A percentile compares a stretch with the other conserved stretches of the same genome.
phyloP scores from a whole-genome alignment of 2,329 filamentous ascomycete species.

The Xylariaceae sp. region DNA sequence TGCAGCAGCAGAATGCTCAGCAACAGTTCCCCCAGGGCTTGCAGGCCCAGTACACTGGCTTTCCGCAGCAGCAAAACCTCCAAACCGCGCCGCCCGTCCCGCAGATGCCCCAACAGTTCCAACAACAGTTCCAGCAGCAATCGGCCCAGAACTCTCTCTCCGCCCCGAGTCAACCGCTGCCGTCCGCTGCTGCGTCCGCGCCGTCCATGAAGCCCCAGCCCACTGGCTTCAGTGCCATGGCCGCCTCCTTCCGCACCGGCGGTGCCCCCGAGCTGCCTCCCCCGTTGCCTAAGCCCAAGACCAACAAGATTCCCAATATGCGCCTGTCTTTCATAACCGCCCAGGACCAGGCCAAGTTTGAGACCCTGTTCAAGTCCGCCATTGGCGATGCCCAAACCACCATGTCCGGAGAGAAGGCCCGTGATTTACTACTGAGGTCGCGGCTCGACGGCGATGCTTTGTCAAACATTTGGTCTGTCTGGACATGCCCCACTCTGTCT shows the following conservation, averaged over 20 bases:
- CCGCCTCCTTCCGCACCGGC: slow-evolving; percentile 61
- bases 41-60: slow-evolving; percentile 50
- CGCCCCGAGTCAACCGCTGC: slow-evolving; percentile 46
- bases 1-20: slow-evolving; percentile 29
- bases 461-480: slow-evolving; percentile 81
- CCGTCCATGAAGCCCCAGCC: slow-evolving; percentile 58
- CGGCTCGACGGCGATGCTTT: slow-evolving; percentile 83
- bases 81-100: slow-evolving; percentile 60
- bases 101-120: slow-evolving; percentile 58
- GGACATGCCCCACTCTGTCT: neutral
- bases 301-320: slow-evolving; percentile 86
- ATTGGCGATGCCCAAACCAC: slow-evolving; percentile 80
- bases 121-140: slow-evolving; percentile 55
- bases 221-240: slow-evolving; percentile 65
- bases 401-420: slow-evolving; percentile 88
- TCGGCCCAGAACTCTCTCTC: slow-evolving; percentile 46
- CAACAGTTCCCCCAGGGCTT: slow-evolving; percentile 38
- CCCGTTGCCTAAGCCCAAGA: slow-evolving; percentile 48
- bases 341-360: slow-evolving; percentile 92
- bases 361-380: slow-evolving; percentile 95
- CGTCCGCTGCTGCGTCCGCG: slow-evolving; percentile 49
- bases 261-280: slow-evolving; percentile 42
- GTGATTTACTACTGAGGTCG: slow-evolving; percentile 83
- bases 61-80: slow-evolving; percentile 58
- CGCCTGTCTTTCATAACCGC: slow-evolving; percentile 94